Evolutionary conservation across 345 rosid species (phyloP).

Genomic region (Populus ilicifolia): DNA sequence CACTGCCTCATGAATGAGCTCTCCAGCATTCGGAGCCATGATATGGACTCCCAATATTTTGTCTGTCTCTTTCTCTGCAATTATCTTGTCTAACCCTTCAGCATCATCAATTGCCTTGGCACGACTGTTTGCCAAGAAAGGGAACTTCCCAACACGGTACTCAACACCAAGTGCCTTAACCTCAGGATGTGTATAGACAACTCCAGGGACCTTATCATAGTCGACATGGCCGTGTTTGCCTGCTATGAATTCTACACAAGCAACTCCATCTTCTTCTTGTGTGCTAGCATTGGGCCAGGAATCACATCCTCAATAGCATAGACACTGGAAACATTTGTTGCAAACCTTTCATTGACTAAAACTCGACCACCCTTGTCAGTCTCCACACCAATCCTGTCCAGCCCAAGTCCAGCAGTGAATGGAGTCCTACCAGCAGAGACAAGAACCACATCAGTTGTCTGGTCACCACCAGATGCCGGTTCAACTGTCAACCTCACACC

Average conservation of each 20-base stretch:
- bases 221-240: constrained; percentile 97
- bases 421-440: constrained; percentile 95
- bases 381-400: constrained; percentile 88
- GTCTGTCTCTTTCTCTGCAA: constrained; percentile 95
- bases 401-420: constrained; percentile 84
- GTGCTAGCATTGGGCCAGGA: constrained; percentile 99
- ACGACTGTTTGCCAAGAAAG: constrained; percentile 94
- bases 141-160: constrained; percentile 93
- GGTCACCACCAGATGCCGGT: constrained; percentile 83
- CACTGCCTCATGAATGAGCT: constrained; percentile 93
- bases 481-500: constrained; percentile 81
- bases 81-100: constrained; percentile 85
- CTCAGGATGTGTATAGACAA: constrained; percentile 96
- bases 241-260: constrained; percentile 94
- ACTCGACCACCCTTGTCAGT: constrained; percentile 83
- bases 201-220: constrained; percentile 97
- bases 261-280: constrained; percentile 99
- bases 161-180: constrained; percentile 73
- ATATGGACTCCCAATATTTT: constrained; percentile 96
- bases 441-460: constrained; percentile 83
- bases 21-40: constrained; percentile 93
- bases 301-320: constrained; percentile 95
- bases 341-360: constrained; percentile 72
- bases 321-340: constrained; percentile 77
- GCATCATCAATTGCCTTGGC: constrained; percentile 96